Conservation (phyloP, 2,329 filamentous ascomycete genomes). For the Chaetomium olivaceum region DNA sequence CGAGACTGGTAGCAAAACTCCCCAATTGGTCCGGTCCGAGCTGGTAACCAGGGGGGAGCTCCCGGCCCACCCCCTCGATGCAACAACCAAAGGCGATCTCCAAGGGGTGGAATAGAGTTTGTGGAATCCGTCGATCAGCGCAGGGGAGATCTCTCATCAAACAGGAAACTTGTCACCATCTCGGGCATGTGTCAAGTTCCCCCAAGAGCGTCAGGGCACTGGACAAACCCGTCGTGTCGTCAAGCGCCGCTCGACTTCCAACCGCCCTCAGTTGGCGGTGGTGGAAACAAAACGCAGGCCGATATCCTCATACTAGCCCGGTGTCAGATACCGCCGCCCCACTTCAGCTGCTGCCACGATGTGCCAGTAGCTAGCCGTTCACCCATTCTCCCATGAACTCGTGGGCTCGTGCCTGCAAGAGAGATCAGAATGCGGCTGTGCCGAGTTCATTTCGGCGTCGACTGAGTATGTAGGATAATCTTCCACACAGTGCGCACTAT, state of each 20-base stretch:
- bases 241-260: background rate
- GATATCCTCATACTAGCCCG: background rate
- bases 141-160: conserved; percentile 27
- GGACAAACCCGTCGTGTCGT: background rate
- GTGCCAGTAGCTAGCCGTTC: background rate
- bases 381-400: background rate
- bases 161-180: background rate
- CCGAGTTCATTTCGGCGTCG: background rate
- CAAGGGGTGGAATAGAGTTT: conserved; percentile 29
- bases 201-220: background rate
- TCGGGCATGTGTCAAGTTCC: background rate
- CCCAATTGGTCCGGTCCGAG: conserved; percentile 8
- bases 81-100: conserved; percentile 21
- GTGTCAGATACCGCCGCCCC: background rate
- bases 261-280: background rate
- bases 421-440: background rate
- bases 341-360: too few species aligned
- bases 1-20: background rate
- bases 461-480: background rate
- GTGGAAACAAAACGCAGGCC: background rate
- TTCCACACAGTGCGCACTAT: background rate
- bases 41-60: background rate
- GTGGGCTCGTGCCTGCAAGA: background rate
- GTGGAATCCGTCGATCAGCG: conserved; percentile 33
- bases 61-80: conserved; percentile 15